Percentiles rank a stretch among this genome's conserved stretches.
These are phyloP conservation scores for Mycena alexandri DNA, from an alignment of 768 basidiomycete genomes.

Conservation along the genomic window DNA sequence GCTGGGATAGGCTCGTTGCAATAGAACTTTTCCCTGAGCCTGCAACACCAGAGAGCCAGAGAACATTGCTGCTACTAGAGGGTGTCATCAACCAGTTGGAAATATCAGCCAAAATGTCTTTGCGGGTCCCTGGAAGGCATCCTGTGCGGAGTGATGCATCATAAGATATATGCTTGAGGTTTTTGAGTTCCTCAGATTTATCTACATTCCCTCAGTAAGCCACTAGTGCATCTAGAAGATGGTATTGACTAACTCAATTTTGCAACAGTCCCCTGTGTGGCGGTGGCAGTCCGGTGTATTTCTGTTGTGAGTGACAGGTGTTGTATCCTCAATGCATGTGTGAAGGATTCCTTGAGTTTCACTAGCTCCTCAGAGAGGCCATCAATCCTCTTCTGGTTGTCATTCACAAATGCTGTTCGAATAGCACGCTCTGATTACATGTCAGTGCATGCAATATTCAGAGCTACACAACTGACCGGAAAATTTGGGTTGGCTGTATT, in stretches of 20 bases:
- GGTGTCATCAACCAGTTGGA: background rate
- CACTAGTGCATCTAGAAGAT: too few relatives aligned
- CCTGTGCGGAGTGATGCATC: slow-evolving; percentile 1
- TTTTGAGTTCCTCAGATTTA: background rate
- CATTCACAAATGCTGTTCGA: background rate
- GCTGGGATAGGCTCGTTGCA: background rate
- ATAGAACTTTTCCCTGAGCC: background rate
- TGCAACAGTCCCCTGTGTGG: background rate
- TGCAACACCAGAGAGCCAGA: slow-evolving; percentile 40
- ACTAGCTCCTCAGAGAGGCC: too few relatives aligned
- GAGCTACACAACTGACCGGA: background rate
- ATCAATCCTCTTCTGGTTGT: background rate
- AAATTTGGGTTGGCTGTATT: background rate
- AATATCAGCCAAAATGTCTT: background rate
- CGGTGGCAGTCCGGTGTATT: too few relatives aligned
- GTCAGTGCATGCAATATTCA: too few relatives aligned
- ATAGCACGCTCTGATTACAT: background rate
- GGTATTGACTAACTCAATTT: background rate
- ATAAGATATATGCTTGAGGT: background rate
- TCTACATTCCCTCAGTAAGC: background rate
- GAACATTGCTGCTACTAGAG: background rate
- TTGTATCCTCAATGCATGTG: too few relatives aligned
- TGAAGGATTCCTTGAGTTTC: too few relatives aligned
- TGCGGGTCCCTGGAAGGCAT: slow-evolving; percentile 15
- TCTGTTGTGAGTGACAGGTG: background rate